Evolutionary conservation across 441 rosid genomes (phyloP).

Genomic region (Theobroma grandiflorum): DNA sequence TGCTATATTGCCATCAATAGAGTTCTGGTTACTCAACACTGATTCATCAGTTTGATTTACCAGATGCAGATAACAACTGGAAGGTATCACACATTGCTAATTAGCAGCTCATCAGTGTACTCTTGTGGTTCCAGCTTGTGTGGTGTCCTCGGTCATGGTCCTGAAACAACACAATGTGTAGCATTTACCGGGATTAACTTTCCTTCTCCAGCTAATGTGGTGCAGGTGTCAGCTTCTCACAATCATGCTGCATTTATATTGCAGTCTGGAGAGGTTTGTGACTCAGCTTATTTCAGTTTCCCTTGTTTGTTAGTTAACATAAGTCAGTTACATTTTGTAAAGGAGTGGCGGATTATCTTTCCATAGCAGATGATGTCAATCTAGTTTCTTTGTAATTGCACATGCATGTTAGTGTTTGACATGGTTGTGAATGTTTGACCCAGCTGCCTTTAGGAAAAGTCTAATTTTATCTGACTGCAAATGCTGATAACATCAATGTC

Average conservation of each 20-base stretch:
- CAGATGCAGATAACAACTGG: conserved; percentile 98
- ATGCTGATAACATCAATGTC: neutral
- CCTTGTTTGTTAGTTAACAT: neutral
- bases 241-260: conserved; percentile 88
- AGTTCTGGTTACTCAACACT: conserved; percentile 21
- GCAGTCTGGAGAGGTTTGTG: conserved; percentile 92
- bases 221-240: conserved; percentile 92
- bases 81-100: conserved; percentile 87
- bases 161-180: conserved; percentile 91
- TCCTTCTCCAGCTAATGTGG: conserved; percentile 63
- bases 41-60: conserved; percentile 32
- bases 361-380: neutral
- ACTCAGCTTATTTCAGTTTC: conserved; percentile 1
- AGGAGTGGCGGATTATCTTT: neutral
- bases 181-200: conserved; percentile 75
- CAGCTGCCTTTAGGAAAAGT: neutral
- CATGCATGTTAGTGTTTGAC: neutral
- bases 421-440: neutral
- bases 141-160: conserved; percentile 95
- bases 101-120: conserved; percentile 83
- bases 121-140: conserved; percentile 90
- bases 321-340: neutral
- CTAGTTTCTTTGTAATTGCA: conserved; percentile 7
- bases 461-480: neutral
- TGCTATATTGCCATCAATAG: conserved; percentile 16